phyloP scores from a whole-genome alignment of 1,284 basidiomycete genomes.

The Cryptococcus wingfieldii region DNA sequence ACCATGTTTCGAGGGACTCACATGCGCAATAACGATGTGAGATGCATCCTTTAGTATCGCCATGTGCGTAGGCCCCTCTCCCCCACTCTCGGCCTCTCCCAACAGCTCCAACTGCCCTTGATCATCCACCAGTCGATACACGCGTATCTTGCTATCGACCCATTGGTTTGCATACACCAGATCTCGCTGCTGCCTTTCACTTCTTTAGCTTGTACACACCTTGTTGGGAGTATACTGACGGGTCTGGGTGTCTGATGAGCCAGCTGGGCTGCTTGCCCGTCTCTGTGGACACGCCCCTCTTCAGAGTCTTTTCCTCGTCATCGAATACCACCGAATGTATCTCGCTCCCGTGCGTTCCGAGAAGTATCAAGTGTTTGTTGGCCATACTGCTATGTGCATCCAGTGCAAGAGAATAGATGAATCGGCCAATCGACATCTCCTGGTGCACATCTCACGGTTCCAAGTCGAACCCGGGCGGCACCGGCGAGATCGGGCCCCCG shows the following conservation, averaged over 20 bases:
- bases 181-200: constrained; percentile 10
- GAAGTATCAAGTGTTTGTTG: constrained; percentile 14
- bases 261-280: constrained; percentile 22
- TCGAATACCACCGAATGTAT: constrained; percentile 25
- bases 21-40: constrained; percentile 21
- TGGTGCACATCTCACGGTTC: too few relatives aligned
- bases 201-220: background rate
- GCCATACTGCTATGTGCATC: too few relatives aligned
- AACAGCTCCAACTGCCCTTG: constrained; percentile 20
- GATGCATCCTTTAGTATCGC: constrained; percentile 15
- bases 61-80: constrained; percentile 25
- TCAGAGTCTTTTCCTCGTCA: constrained; percentile 6
- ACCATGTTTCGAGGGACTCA: constrained; percentile 9
- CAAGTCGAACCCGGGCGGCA: too few relatives aligned
- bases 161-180: constrained; percentile 25
- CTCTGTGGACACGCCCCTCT: constrained; percentile 3
- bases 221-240: constrained; percentile 13
- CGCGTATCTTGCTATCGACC: constrained; percentile 24
- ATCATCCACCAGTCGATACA: constrained; percentile 6
- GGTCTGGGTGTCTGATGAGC: constrained; percentile 18
- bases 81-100: constrained; percentile 16
- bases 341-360: constrained; percentile 22
- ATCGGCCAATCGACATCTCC: too few relatives aligned
- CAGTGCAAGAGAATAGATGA: too few relatives aligned
- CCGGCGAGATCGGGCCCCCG: too few relatives aligned